These are phyloP conservation scores for Trichoderma virens DNA, from an alignment of 495 filamentous ascomycete species.

Conservation along the genomic window DNA sequence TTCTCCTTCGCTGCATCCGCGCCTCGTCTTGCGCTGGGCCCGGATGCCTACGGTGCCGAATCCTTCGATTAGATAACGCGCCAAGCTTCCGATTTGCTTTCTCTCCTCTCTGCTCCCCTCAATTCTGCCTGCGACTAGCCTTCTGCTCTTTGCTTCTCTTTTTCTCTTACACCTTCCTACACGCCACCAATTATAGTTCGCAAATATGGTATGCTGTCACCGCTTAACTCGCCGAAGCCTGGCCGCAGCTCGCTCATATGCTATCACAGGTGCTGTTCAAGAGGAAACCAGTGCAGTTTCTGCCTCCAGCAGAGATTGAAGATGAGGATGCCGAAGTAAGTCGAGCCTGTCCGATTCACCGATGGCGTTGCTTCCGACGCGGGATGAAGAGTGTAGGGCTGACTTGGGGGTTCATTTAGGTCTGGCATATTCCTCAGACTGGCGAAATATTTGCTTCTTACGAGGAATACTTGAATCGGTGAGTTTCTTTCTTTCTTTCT, in stretches of 20 bases:
- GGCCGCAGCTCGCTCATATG: neutral
- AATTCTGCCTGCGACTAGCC: neutral
- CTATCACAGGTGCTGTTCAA: constrained; percentile 77
- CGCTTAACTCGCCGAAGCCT: neutral
- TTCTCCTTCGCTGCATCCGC: neutral
- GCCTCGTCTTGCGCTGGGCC: neutral
- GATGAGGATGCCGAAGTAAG: constrained; percentile 75
- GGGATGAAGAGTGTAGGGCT: neutral
- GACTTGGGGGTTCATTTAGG: constrained; percentile 38
- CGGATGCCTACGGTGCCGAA: neutral
- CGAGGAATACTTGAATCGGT: constrained; percentile 79
- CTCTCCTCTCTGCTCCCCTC: neutral
- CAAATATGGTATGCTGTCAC: neutral
- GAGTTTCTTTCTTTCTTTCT: constrained; percentile 18
- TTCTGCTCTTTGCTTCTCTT: neutral
- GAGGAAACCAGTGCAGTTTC: constrained; percentile 85
- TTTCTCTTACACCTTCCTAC: neutral
- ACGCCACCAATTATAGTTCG: neutral
- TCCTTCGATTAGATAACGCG: constrained; percentile 4
- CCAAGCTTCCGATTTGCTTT: constrained; percentile 1
- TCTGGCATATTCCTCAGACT: constrained; percentile 86
- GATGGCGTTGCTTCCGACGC: constrained; percentile 15
- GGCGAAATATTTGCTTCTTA: constrained; percentile 86
- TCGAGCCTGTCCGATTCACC: neutral
- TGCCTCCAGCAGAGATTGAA: constrained; percentile 62